phyloP scores from a whole-genome alignment of 176 grass and related monocot species.

The Metroxylon sagu region DNA sequence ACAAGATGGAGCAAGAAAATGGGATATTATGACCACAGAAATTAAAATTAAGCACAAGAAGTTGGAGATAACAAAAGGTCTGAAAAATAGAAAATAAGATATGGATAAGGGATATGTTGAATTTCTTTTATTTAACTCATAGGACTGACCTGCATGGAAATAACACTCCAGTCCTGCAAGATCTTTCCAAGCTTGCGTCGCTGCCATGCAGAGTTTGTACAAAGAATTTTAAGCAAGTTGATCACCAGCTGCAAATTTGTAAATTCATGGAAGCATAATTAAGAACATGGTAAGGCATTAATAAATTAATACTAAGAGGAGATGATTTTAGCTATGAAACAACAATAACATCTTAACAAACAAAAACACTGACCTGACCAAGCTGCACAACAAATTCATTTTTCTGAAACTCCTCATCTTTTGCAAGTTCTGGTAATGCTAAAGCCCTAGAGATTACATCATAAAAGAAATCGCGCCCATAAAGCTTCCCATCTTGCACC shows the following conservation, averaged over 20 bases:
- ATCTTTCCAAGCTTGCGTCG: slow-evolving; percentile 95
- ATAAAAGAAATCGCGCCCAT: slow-evolving; percentile 54
- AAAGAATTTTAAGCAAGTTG: slow-evolving; percentile 88
- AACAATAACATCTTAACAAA: slow-evolving; percentile 18
- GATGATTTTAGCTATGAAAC: slow-evolving; percentile 1
- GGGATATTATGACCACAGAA: too few relatives aligned
- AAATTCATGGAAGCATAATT: not conserved
- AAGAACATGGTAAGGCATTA: too few relatives aligned
- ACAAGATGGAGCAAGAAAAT: too few relatives aligned
- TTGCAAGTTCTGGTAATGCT: slow-evolving; percentile 66
- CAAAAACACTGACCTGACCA: slow-evolving; percentile 63
- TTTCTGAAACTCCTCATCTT: slow-evolving; percentile 79
- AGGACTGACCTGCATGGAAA: slow-evolving; percentile 81
- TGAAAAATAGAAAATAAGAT: too few relatives aligned
- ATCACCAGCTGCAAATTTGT: slow-evolving; percentile 49
- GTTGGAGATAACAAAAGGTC: too few relatives aligned
- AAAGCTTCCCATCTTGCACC: slow-evolving; percentile 84
- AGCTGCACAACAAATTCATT: slow-evolving; percentile 96
- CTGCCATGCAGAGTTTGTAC: slow-evolving; percentile 96
- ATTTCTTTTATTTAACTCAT: not conserved
- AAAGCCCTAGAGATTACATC: slow-evolving; percentile 85
- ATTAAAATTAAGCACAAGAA: too few relatives aligned
- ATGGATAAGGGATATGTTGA: too few relatives aligned
- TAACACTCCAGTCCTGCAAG: slow-evolving; percentile 91
- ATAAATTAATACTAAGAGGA: slow-evolving; percentile 1